These are phyloP conservation scores for Candida pseudoglaebosa DNA, from an alignment of 805 yeast species.

Conservation along the genomic window DNA sequence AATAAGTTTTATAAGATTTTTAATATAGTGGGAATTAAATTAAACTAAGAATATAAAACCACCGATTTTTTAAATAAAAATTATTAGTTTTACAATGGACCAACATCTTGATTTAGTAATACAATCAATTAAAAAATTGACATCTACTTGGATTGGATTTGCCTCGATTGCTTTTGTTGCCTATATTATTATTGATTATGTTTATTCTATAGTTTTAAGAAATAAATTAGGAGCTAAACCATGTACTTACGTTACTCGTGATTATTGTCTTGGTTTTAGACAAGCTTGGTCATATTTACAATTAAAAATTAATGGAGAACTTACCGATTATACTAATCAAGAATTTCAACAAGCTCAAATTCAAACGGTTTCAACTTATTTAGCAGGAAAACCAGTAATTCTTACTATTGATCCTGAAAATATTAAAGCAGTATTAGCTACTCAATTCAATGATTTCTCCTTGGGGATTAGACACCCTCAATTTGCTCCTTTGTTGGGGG, in stretches of 20 bases:
- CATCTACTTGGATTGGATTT: not conserved
- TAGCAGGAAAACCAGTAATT: constrained; percentile 18
- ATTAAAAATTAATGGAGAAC: constrained; percentile 14
- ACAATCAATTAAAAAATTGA: not conserved
- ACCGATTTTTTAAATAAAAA: too few species aligned
- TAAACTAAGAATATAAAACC: not conserved
- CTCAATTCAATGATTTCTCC: constrained; percentile 33
- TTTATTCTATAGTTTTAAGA: not conserved
- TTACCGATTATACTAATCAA: constrained; percentile 14
- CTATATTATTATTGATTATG: not conserved
- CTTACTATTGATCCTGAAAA: constrained; percentile 33
- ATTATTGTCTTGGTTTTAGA: constrained; percentile 19
- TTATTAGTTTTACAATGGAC: too few species aligned
- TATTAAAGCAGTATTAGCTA: constrained; percentile 31
- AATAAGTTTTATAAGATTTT: too few species aligned
- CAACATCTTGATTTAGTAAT: not conserved
- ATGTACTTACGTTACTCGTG: constrained; percentile 6
- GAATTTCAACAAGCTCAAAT: constrained; percentile 10
- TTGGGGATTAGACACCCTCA: constrained; percentile 29
- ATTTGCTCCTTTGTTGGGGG: constrained; percentile 31
- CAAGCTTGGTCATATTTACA: not conserved
- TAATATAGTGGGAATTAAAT: too few species aligned
- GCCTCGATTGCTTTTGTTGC: not conserved
- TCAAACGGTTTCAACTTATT: constrained; percentile 16
- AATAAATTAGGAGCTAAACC: constrained; percentile 14